Percentiles rank a stretch among this genome's conserved stretches.
These are phyloP conservation scores for Limnomonas spitsbergensis DNA, from an alignment of 139 green algal genomes.

Conservation along the genomic window DNA sequence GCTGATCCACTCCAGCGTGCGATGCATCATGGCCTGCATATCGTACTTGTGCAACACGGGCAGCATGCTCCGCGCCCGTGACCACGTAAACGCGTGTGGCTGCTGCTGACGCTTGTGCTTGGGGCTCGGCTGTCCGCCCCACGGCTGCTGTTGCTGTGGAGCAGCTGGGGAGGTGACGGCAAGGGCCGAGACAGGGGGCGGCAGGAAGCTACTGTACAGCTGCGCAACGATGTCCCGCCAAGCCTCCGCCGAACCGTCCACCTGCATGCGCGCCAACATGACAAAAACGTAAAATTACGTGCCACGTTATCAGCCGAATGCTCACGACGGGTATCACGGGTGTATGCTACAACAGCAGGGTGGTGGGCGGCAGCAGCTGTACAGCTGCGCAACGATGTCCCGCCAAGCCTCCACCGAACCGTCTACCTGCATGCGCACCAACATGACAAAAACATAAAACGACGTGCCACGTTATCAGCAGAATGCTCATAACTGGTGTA, in stretches of 20 bases:
- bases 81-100: neutral
- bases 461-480: too few relatives aligned
- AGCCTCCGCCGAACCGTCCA: neutral
- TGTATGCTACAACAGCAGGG: neutral
- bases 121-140: neutral
- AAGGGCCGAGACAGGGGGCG: neutral
- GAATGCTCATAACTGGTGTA: too few relatives aligned
- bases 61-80: neutral
- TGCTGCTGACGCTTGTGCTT: neutral
- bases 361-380: neutral
- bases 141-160: neutral
- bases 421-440: neutral
- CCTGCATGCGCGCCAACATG: neutral
- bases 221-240: neutral
- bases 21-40: neutral
- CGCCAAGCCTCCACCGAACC: neutral
- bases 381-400: neutral
- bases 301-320: too few relatives aligned
- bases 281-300: too few relatives aligned
- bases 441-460: too few relatives aligned
- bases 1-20: neutral
- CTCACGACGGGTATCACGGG: too few relatives aligned
- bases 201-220: slow-evolving; percentile 1
- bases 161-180: too few relatives aligned
- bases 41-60: neutral